phyloP scores from a whole-genome alignment of 2,329 filamentous ascomycete genomes.

The Cercospora zeina region DNA sequence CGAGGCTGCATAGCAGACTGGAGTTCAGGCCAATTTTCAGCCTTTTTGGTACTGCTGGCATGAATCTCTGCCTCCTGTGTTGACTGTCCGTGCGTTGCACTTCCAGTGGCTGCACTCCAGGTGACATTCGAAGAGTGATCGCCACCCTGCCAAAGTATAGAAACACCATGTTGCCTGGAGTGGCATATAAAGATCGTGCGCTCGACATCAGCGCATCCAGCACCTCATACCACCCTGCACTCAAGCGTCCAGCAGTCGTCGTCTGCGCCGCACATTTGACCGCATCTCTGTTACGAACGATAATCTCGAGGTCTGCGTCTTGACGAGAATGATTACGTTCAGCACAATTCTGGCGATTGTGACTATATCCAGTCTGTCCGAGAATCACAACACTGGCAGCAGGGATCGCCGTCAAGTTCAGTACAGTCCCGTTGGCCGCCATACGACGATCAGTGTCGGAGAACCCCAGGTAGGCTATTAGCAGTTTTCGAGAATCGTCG shows the following conservation, averaged over 20 bases:
- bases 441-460: slow-evolving; percentile 37
- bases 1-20: neutral
- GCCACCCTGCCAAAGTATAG: slow-evolving; percentile 22
- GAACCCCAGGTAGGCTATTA: slow-evolving; percentile 44
- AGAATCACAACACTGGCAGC: slow-evolving; percentile 48
- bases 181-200: neutral
- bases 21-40: no score
- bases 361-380: slow-evolving; percentile 45
- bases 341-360: slow-evolving; percentile 12
- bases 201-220: slow-evolving; percentile 12
- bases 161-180: slow-evolving; percentile 5
- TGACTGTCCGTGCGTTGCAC: neutral
- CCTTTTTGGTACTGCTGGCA: neutral
- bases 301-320: slow-evolving; percentile 14
- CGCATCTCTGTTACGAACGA: slow-evolving; percentile 5
- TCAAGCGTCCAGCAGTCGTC: slow-evolving; percentile 9
- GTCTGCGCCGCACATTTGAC: slow-evolving; percentile 15
- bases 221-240: slow-evolving; percentile 15
- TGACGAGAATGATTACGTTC: neutral
- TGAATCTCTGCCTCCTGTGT: neutral
- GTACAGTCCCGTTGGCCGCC: slow-evolving; percentile 46
- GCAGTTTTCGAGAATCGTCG: slow-evolving; percentile 45
- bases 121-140: neutral
- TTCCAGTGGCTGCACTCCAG: neutral
- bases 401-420: slow-evolving; percentile 52